Evolutionary conservation across 129 eudicot species (phyloP).

Genomic region (Silybum marianum): DNA sequence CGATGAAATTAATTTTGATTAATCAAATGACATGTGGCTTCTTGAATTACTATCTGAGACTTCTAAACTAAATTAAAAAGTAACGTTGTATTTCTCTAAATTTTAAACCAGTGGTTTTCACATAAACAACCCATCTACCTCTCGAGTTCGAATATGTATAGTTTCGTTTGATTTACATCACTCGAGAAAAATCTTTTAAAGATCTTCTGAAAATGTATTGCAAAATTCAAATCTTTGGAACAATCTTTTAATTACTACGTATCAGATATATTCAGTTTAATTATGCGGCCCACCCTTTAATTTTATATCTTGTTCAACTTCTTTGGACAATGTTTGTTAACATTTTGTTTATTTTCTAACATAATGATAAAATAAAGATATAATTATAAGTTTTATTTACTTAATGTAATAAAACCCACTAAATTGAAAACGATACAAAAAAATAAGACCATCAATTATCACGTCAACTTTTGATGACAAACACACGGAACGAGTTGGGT

Average conservation of each 20-base stretch:
- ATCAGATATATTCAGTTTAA: not conserved
- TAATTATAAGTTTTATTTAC: no score
- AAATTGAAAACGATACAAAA: not conserved
- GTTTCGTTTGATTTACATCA: no score
- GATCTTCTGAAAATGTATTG: no score
- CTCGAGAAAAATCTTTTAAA: not conserved
- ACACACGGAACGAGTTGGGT: not conserved
- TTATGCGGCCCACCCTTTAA: not conserved
- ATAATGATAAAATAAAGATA: no score
- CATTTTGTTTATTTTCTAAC: no score
- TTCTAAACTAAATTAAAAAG: not conserved
- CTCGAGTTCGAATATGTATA: not conserved
- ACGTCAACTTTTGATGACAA: not conserved
- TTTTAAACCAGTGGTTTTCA: not conserved
- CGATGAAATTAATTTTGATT: not conserved
- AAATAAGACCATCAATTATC: not conserved
- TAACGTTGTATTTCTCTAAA: not conserved
- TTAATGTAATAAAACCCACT: not conserved
- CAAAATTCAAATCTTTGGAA: not conserved
- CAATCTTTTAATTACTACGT: no score
- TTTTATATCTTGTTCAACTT: not conserved
- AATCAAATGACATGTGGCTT: not conserved
- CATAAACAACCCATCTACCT: not conserved
- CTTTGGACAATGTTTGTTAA: not conserved
- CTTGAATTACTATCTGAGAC: not conserved